These are phyloP conservation scores for Wickerhamiella spandovensis DNA, from an alignment of 805 yeast genomes.

Conservation along the genomic window DNA sequence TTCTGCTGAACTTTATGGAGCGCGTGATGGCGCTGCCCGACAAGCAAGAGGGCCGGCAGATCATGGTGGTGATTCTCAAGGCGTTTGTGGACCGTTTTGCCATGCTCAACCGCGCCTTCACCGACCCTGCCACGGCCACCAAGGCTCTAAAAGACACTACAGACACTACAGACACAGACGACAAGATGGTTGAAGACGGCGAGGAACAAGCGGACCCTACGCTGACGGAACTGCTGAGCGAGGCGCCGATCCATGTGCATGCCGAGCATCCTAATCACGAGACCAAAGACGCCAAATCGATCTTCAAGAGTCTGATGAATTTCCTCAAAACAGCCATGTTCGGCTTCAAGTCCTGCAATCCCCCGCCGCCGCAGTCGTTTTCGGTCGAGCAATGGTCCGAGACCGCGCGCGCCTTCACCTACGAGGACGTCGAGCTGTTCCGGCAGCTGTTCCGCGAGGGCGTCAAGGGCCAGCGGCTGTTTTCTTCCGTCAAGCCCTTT, in stretches of 20 bases:
- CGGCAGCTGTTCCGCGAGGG: constrained; percentile 74
- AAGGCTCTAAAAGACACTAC: neutral
- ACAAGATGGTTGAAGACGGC: neutral
- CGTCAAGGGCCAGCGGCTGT: constrained; percentile 64
- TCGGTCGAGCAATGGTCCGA: constrained; percentile 63
- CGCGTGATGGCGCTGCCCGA: constrained; percentile 70
- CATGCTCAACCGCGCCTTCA: constrained; percentile 56
- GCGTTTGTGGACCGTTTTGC: constrained; percentile 76
- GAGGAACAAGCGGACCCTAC: constrained; percentile 3
- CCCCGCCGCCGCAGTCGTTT: constrained; percentile 46
- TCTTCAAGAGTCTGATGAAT: constrained; percentile 78
- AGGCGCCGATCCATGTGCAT: constrained; percentile 37
- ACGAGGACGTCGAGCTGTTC: constrained; percentile 70
- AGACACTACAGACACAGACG: neutral
- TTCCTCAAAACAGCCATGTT: constrained; percentile 81
- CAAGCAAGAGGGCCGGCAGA: constrained; percentile 68
- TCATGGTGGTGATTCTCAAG: constrained; percentile 74
- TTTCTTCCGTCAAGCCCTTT: constrained; percentile 28
- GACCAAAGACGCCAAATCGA: constrained; percentile 72
- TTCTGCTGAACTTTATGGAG: constrained; percentile 77
- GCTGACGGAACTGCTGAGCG: neutral
- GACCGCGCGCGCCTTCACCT: constrained; percentile 67
- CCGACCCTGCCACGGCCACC: constrained; percentile 4
- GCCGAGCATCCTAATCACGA: constrained; percentile 45
- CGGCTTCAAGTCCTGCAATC: constrained; percentile 81